Conservation (phyloP, 2,329 filamentous ascomycete species). For the Nemania bipapillata region DNA sequence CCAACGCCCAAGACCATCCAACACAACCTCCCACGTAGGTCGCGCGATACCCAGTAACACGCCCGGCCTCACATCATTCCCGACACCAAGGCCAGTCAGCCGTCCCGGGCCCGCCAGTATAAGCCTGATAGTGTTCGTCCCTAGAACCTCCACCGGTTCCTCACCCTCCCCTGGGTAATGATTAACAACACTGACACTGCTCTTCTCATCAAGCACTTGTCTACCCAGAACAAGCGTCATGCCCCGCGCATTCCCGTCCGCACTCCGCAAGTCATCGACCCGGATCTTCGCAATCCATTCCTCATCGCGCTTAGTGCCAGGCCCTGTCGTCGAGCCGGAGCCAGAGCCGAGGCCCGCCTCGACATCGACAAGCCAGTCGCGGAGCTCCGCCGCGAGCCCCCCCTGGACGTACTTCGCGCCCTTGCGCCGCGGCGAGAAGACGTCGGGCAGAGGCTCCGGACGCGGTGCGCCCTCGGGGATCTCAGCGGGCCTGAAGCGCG, state of each 20-base stretch:
- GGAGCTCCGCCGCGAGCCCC: conserved; percentile 57
- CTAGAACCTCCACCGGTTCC: conserved; percentile 10
- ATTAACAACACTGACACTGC: neutral
- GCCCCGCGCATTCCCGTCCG: conserved; percentile 29
- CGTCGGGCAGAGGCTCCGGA: conserved; percentile 52
- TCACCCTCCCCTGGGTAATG: neutral
- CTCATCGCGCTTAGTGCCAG: conserved; percentile 26
- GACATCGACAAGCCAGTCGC: conserved; percentile 59
- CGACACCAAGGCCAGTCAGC: conserved; percentile 45
- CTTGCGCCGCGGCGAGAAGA: conserved; percentile 55
- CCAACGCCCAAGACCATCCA: conserved; percentile 50
- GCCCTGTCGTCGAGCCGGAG: conserved; percentile 18
- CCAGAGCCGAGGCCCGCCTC: conserved; percentile 49
- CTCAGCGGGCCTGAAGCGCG: conserved; percentile 54
- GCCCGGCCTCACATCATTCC: conserved; percentile 46
- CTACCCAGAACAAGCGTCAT: conserved; percentile 49
- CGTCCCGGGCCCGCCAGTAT: conserved; percentile 49
- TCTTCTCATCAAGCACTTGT: conserved; percentile 10
- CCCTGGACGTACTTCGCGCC: conserved; percentile 54
- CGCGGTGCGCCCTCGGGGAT: conserved; percentile 26
- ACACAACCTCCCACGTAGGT: conserved; percentile 54
- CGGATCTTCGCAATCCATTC: conserved; percentile 43
- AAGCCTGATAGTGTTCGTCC: conserved; percentile 30
- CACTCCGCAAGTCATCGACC: conserved; percentile 45
- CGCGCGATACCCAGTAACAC: conserved; percentile 50